A percentile compares a stretch with the other conserved stretches of the same genome.
Conservation (phyloP, 1,139 yeast species). For the Lodderomyces beijingensis region DNA sequence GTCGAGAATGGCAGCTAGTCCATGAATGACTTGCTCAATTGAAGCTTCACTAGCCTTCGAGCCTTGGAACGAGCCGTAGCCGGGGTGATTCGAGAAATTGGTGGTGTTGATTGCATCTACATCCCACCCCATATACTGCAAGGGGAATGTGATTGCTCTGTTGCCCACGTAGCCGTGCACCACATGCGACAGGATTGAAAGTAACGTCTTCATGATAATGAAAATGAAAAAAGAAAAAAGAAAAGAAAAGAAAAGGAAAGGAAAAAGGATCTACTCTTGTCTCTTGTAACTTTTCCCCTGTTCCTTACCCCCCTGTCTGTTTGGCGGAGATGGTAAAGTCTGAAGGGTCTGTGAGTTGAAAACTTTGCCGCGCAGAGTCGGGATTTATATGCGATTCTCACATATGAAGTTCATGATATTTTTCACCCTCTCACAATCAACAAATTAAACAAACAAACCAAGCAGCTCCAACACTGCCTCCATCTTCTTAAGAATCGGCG, state of each 20-base stretch:
- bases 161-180: constrained; percentile 47
- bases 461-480: no score
- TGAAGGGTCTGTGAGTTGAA: no score
- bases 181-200: constrained; percentile 43
- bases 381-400: no score
- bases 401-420: no score
- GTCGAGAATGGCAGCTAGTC: constrained; percentile 21
- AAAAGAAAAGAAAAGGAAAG: not conserved
- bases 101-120: constrained; percentile 42
- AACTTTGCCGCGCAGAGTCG: no score
- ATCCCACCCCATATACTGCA: constrained; percentile 43
- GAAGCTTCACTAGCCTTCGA: constrained; percentile 15
- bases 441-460: no score
- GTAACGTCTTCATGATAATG: constrained; percentile 14
- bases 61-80: constrained; percentile 39
- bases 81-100: constrained; percentile 43
- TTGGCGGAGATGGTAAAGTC: no score
- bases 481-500: no score
- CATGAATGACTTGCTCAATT: constrained; percentile 20
- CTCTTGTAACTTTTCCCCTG: no score
- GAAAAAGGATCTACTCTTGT: not conserved
- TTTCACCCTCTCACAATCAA: no score
- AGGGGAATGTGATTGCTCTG: constrained; percentile 38
- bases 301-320: no score
- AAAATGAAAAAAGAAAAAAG: constrained; percentile 1